These are phyloP conservation scores for Penicillium sp. DNA, from an alignment of 2,329 filamentous ascomycete species.

Conservation along the genomic window DNA sequence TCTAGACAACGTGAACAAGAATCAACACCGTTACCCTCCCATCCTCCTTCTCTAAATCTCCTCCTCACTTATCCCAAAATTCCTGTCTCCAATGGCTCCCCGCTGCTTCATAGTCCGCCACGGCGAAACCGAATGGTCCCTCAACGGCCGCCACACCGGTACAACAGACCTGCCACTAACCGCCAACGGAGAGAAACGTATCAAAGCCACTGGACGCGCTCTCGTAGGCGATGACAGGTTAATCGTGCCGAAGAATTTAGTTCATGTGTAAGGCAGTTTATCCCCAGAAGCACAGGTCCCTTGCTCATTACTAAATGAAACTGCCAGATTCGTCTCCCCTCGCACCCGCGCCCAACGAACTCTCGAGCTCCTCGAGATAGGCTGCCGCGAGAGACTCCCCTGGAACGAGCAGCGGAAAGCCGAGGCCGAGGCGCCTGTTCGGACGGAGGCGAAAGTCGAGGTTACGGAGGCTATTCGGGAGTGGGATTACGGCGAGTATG, in stretches of 20 bases:
- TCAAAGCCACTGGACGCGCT: conserved; percentile 76
- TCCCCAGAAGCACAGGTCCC: too few species aligned
- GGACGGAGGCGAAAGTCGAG: conserved; percentile 65
- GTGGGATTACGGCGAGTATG: conserved; percentile 88
- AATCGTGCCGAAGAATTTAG: conserved; percentile 79
- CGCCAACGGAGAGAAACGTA: conserved; percentile 74
- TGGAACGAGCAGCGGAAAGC: conserved; percentile 57
- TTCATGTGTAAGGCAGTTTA: conserved; percentile 70
- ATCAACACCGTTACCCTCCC: not conserved
- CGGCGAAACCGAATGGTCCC: conserved; percentile 94
- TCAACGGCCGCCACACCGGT: conserved; percentile 83
- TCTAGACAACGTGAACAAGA: not conserved
- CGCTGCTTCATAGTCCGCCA: conserved; percentile 83
- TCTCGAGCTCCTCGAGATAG: conserved; percentile 83
- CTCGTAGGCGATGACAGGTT: conserved; percentile 82
- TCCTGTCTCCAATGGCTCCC: conserved; percentile 55
- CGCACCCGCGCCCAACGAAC: conserved; percentile 82
- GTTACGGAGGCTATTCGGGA: conserved; percentile 75
- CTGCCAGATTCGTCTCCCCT: conserved; percentile 75
- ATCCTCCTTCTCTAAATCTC: too few species aligned
- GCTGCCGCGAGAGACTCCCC: conserved; percentile 68
- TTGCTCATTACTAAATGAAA: not conserved
- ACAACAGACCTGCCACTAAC: conserved; percentile 86
- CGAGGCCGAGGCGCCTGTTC: conserved; percentile 44
- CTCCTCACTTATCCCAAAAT: not conserved